Evolutionary conservation across 441 rosid genomes (phyloP), one percentile per base, ranked within the genome.

Genomic region (Pelargonium hybrid): DNA sequence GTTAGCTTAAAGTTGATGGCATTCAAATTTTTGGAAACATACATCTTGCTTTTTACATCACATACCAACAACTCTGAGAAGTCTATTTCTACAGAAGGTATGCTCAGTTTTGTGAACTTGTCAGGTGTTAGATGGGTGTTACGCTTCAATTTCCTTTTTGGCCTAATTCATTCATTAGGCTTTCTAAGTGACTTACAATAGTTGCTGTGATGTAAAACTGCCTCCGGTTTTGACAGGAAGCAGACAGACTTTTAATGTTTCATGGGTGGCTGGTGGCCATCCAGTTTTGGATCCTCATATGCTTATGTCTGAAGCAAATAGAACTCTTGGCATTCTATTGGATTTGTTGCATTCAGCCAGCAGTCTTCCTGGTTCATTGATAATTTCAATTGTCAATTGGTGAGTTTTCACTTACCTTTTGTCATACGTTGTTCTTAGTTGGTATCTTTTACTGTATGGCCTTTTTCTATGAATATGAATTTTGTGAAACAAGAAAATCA

Each of bases 21-120:
- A 13, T 79, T 91, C 76, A 95, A 93, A 83, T 95, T 92, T 82
- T 82, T 95, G 96, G 96, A 95, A 84, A 91, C 81, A 7, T 85
- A 80, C 77, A 74, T 92, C 66, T 81, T 92, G 74, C 90, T 87
- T 68, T 95, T 95, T 82, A 88, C 96, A 67, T 74, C 92, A 18
- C 93, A 93, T 72, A 72, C 82, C 77, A 80, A 74, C 80, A 92
- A 90, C 71, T 77, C 84, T 73, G 96, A 84, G 73, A 85, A 79
- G 54, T 45, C 69, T 74, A 76, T 75, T 65, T 34, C 75, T 66
- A 39, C 70, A 8, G 89, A 87, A 95, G 99, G 99, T 95, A 87
- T 72, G 75, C 68, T 47, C 23, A 69, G 34, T 76, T 71, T 29
- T 26, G 15, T 23, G 43, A 10, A 71, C 25, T 74, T 45, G 21